phyloP scores from a whole-genome alignment of 352 stramenopile species.

The Globisporangium abappressorium region DNA sequence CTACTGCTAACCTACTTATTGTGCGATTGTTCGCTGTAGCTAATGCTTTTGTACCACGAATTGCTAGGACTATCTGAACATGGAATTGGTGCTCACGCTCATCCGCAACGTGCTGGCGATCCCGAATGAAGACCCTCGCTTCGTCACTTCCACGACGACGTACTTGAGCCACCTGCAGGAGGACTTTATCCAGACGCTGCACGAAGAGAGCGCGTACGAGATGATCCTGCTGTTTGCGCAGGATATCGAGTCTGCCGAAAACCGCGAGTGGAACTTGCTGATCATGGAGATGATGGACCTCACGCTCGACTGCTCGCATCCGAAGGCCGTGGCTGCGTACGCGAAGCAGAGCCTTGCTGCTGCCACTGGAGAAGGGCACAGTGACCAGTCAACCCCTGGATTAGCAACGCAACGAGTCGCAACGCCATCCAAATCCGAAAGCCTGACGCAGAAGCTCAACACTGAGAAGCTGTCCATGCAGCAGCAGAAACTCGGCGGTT shows the following conservation, averaged over 20 bases:
- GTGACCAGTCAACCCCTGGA: not conserved
- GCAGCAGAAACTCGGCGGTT: conserved; percentile 25
- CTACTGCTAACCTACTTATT: not conserved
- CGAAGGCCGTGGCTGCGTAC: conserved; percentile 63
- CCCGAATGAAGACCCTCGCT: conserved; percentile 74
- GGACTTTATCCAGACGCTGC: conserved; percentile 70
- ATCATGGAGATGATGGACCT: conserved; percentile 90
- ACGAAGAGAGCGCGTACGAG: conserved; percentile 85
- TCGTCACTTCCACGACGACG: conserved; percentile 77
- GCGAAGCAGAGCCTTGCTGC: conserved; percentile 29
- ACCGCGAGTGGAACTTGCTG: conserved; percentile 85
- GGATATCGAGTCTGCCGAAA: conserved; percentile 82
- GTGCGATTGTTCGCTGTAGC: not conserved
- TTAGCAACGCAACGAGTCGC: not conserved
- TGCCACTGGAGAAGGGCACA: not conserved
- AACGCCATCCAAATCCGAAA: conserved; percentile 10
- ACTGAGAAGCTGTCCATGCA: conserved; percentile 50
- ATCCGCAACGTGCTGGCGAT: conserved; percentile 81
- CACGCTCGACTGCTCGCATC: conserved; percentile 66
- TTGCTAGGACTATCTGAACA: conserved; percentile 70
- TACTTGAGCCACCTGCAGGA: conserved; percentile 80
- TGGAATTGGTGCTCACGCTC: conserved; percentile 88
- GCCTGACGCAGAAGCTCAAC: conserved; percentile 45
- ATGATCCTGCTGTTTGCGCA: conserved; percentile 85
- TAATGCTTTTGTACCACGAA: not conserved